Conservation (phyloP, 1,284 basidiomycete genomes). For the Abortiporus biennis region DNA sequence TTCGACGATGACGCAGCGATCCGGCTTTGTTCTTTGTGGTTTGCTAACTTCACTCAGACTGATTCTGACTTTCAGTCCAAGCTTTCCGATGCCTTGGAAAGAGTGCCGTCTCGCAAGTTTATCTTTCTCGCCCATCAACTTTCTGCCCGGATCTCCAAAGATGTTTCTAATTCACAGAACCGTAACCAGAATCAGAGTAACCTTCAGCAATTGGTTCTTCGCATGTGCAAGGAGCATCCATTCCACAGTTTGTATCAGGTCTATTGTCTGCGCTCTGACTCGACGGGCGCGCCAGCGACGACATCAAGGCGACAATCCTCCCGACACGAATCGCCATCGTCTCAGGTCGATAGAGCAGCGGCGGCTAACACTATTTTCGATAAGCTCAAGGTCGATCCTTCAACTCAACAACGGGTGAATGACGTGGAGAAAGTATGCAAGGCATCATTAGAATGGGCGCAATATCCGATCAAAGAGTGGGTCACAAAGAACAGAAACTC, state of each 20-base stretch:
- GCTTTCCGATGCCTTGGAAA: constrained; percentile 45
- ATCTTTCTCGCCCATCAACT: constrained; percentile 90
- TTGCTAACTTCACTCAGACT: constrained; percentile 70
- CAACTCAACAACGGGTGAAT: constrained; percentile 35
- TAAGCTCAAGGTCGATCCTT: constrained; percentile 41
- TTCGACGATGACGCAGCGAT: constrained; percentile 78
- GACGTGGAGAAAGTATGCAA: constrained; percentile 66
- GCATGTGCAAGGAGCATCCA: constrained; percentile 87
- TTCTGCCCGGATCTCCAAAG: constrained; percentile 72
- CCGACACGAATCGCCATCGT: constrained; percentile 30
- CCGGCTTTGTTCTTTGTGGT: constrained; percentile 88
- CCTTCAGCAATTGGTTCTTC: constrained; percentile 61
- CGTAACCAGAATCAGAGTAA: constrained; percentile 48
- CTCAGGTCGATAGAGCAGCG: constrained; percentile 50
- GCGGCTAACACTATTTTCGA: constrained; percentile 72
- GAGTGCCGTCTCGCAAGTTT: constrained; percentile 86
- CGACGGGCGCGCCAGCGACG: constrained; percentile 5
- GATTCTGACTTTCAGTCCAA: constrained; percentile 38
- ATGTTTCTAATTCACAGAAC: constrained; percentile 15
- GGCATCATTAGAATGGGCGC: constrained; percentile 82
- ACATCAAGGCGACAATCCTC: constrained; percentile 33
- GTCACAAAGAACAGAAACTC: constrained; percentile 18
- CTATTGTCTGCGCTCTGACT: constrained; percentile 49
- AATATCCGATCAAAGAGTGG: constrained; percentile 42
- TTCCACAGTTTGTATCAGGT: constrained; percentile 93